Base-by-base conservation (phyloP, 1,139 yeast genomes). In the Saccharomycopsis phalli region DNA sequence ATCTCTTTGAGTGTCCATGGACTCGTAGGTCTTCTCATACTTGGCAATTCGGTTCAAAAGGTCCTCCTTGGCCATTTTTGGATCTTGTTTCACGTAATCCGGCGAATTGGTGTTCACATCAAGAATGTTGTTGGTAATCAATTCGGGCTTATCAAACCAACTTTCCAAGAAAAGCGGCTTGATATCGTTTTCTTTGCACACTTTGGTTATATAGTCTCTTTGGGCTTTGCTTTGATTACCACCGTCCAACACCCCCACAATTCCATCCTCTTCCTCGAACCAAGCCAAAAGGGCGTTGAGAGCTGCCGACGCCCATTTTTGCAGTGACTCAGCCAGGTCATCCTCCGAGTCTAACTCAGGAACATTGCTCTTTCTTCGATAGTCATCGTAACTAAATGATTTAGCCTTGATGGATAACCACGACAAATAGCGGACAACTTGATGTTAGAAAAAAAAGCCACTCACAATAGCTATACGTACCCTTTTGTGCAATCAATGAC, bases 81-180 rank as follows among this genome's bases (percentile, higher is more conserved):
- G 76, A 51, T 81, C 83, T 46, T 67, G 65, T 36, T 81, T 76
- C n/a, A 63, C 62, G 57, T 87, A 87, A 59, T 88, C 96, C 0
- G 96, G 95, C 2, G 93, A 80, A 2, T 88, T 74, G 1, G 88
- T 76, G 57, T 84, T 82, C 42, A 88, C 94, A 58, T 88, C 96
- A 51, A 75, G 59, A 36, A 88, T 80, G 57, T 88, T 88, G 52
- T 81, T 81, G 61, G 71, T 67, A 31, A 91, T 76, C 49, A 87
- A 68, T 18, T 79, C 81, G 49, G 79, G 70, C 59, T 87, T 94
- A 54, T 86, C 81, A 60, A 96, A 87, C 73, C 81, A 82, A 54
- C 94, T 81, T 58, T 91, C 98, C 47, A 91, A 72, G 57, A 88
- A 91, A 71, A 91, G 77, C 2, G 96, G 94, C 55, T 84, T 91